Percentiles rank a stretch among this genome's conserved stretches.
These are phyloP conservation scores for Dactylonectria macrodidyma DNA, from an alignment of 2,329 filamentous ascomycete species.

Conservation along the genomic window DNA sequence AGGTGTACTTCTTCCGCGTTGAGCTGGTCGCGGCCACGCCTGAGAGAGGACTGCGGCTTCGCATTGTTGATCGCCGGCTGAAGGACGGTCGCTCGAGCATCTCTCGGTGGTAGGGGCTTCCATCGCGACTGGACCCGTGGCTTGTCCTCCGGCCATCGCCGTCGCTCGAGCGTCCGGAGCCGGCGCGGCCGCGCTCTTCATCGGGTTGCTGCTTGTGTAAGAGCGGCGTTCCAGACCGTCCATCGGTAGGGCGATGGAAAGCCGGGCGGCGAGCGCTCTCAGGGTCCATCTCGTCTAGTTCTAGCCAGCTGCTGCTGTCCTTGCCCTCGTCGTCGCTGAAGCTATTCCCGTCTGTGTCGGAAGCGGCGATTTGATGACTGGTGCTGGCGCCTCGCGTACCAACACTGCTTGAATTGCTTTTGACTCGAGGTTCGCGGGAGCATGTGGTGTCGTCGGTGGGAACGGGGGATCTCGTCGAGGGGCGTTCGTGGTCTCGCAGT, in stretches of 20 bases:
- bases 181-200: conserved; percentile 47
- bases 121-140: conserved; percentile 43
- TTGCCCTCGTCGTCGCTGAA: conserved; percentile 53
- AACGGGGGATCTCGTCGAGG: conserved; percentile 33
- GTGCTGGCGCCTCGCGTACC: conserved; percentile 42
- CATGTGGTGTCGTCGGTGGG: conserved; percentile 49
- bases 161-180: conserved; percentile 32
- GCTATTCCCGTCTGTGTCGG: conserved; percentile 47
- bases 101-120: conserved; percentile 47
- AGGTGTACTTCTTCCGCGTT: conserved; percentile 87
- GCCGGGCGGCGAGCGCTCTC: conserved; percentile 58
- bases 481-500: conserved; percentile 36
- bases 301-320: conserved; percentile 45
- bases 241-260: conserved; percentile 62
- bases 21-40: conserved; percentile 53
- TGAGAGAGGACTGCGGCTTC: conserved; percentile 80
- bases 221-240: conserved; percentile 60
- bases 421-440: conserved; percentile 37
- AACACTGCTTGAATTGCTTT: conserved; percentile 45
- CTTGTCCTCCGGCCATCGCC: conserved; percentile 37
- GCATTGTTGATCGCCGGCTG: conserved; percentile 74
- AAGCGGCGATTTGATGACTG: conserved; percentile 47
- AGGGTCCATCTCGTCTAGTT: conserved; percentile 59
- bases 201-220: conserved; percentile 54
- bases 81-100: conserved; percentile 48